Conservation (phyloP, 2,329 filamentous ascomycete species). For the Chaetoscypha palmicola region DNA sequence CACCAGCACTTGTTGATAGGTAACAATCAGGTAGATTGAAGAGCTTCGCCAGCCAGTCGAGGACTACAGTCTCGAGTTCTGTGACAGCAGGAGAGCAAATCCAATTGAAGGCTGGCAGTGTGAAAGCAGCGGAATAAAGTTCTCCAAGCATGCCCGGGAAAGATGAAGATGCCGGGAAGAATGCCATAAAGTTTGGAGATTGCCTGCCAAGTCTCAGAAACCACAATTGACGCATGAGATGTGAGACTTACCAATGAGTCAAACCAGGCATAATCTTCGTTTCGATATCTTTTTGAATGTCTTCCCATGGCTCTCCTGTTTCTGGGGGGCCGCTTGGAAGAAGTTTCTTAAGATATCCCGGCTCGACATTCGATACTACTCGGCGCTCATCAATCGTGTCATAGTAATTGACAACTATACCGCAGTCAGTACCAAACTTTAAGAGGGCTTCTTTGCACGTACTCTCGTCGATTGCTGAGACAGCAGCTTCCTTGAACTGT, state of each 20-base stretch:
- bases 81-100: constrained; percentile 88
- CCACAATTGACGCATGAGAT: neutral
- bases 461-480: constrained; percentile 79
- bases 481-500: constrained; percentile 70
- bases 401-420: constrained; percentile 73
- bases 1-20: constrained; percentile 64
- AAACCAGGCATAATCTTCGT: constrained; percentile 83
- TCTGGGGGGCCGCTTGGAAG: constrained; percentile 62
- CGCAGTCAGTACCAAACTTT: constrained; percentile 7
- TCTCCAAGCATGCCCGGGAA: constrained; percentile 86
- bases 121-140: constrained; percentile 85
- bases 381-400: constrained; percentile 62
- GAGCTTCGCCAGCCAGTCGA: constrained; percentile 83
- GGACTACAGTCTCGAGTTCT: constrained; percentile 84
- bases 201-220: constrained; percentile 43
- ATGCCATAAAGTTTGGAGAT: constrained; percentile 90
- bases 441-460: constrained; percentile 30
- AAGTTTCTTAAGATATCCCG: constrained; percentile 77
- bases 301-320: constrained; percentile 64
- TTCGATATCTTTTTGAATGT: constrained; percentile 79
- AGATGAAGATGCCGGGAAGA: constrained; percentile 77
- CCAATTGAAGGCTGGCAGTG: constrained; percentile 93
- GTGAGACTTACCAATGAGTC: constrained; percentile 63
- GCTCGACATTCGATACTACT: constrained; percentile 71
- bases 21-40: constrained; percentile 68